Evolutionary conservation across 345 rosid genomes (phyloP).

Genomic region (Capsella bursapastoris): DNA sequence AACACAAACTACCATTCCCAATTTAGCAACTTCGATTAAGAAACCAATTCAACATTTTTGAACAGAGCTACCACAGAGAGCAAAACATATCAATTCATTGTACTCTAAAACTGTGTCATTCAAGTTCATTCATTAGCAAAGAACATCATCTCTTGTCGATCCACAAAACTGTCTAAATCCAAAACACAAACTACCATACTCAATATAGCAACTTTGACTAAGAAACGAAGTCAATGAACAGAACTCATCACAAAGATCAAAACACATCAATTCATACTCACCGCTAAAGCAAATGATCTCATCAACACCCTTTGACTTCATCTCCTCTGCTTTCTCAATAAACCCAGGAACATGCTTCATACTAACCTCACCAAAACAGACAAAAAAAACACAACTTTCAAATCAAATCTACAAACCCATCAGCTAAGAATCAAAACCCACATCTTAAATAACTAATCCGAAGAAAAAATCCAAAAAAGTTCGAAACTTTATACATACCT

Average conservation of each 20-base stretch:
- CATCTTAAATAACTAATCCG: neutral
- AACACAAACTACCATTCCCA: neutral
- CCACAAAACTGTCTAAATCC: neutral
- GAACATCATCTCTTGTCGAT: neutral
- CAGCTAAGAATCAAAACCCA: neutral
- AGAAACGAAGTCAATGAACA: neutral
- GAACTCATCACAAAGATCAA: neutral
- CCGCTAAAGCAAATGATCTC: conserved; percentile 89
- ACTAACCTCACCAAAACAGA: conserved; percentile 46
- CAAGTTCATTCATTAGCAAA: neutral
- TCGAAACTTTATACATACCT: conserved; percentile 58
- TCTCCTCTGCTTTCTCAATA: conserved; percentile 83
- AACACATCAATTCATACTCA: conserved; percentile 28
- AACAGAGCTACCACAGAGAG: neutral
- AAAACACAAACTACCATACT: neutral
- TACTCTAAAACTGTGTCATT: neutral
- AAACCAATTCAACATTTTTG: neutral
- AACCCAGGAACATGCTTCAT: conserved; percentile 95
- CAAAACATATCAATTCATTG: neutral
- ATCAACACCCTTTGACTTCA: conserved; percentile 81
- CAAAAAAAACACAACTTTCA: neutral
- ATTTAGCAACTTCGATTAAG: neutral
- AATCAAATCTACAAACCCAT: conserved; percentile 5
- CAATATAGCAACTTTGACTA: neutral
- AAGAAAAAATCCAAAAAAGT: neutral